phyloP scores from a whole-genome alignment of 345 rosid species.

The Mallotus nudiflorus region DNA sequence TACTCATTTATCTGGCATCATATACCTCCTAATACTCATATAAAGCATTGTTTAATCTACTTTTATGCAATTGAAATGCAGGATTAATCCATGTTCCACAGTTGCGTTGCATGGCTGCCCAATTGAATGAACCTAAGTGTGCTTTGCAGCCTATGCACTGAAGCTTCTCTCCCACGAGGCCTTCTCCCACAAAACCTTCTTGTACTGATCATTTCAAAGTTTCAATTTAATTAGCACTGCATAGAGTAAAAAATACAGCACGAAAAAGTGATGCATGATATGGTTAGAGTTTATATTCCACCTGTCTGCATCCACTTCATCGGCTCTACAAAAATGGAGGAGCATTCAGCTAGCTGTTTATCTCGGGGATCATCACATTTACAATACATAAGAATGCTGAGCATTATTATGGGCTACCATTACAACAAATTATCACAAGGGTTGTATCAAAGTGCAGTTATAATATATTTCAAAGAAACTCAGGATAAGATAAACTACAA shows the following conservation, averaged over 20 bases:
- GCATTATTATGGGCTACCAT: conserved; percentile 49
- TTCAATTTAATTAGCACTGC: too few relatives aligned
- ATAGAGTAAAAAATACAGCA: too few relatives aligned
- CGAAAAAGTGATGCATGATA: too few relatives aligned
- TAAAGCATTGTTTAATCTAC: conserved; percentile 55
- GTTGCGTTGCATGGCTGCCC: conserved; percentile 41
- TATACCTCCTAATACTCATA: conserved; percentile 22
- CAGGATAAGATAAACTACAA: too few relatives aligned
- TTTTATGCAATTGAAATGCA: conserved; percentile 34
- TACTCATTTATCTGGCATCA: not conserved
- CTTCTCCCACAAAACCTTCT: conserved; percentile 53
- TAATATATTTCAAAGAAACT: too few relatives aligned
- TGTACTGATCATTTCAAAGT: conserved; percentile 52
- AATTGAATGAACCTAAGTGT: conserved; percentile 34
- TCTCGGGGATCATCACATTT: conserved; percentile 34
- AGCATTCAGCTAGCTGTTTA: conserved; percentile 48
- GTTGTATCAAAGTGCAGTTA: conserved; percentile 13
- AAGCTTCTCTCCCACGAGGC: conserved; percentile 32
- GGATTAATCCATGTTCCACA: conserved; percentile 39
- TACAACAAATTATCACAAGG: conserved; percentile 18
- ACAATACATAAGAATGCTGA: too few relatives aligned
- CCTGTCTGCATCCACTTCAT: conserved; percentile 95
- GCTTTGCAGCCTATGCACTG: conserved; percentile 32
- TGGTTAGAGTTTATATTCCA: conserved; percentile 20
- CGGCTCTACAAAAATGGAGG: conserved; percentile 87